Percentiles rank a stretch among this genome's conserved stretches.
Evolutionary conservation across 1,284 basidiomycete species (phyloP).

Genomic region (Heterobasidion occidentale): DNA sequence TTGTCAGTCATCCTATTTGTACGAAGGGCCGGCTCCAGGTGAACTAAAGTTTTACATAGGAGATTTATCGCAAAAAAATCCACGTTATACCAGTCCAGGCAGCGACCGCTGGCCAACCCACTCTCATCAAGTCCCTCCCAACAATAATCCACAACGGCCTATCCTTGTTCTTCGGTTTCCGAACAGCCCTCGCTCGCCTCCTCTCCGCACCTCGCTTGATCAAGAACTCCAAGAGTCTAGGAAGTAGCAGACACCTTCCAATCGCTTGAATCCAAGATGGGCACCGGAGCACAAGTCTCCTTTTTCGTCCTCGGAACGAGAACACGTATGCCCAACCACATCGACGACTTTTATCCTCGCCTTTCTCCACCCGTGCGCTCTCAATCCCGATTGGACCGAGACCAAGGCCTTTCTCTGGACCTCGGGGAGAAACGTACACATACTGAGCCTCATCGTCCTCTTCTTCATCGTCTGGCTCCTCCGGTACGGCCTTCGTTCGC

Average conservation of each 20-base stretch:
- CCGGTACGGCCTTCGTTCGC: not conserved
- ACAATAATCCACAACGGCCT: conserved; percentile 2
- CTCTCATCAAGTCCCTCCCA: conserved; percentile 6
- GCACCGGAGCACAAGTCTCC: conserved; percentile 6
- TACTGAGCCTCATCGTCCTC: not conserved
- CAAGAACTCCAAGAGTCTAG: not conserved
- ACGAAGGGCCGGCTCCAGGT: too few species aligned
- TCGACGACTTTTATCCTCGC: not conserved
- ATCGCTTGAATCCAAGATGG: conserved; percentile 5
- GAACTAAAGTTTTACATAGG: too few species aligned
- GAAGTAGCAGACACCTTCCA: not conserved
- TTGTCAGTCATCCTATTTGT: too few species aligned
- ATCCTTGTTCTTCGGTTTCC: not conserved
- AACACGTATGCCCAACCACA: conserved; percentile 9
- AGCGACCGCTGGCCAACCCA: conserved; percentile 2
- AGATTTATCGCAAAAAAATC: conserved; percentile 1
- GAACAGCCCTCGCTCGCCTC: not conserved
- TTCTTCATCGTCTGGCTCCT: not conserved
- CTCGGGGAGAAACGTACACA: not conserved
- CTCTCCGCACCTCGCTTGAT: conserved; percentile 1
- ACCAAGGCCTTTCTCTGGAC: not conserved
- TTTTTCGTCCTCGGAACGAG: conserved; percentile 9
- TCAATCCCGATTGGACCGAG: not conserved
- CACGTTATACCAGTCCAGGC: conserved; percentile 6
- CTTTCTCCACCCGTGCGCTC: not conserved